These are phyloP conservation scores for Pseudocercospora musae DNA, from an alignment of 2,329 filamentous ascomycete species.

Conservation along the genomic window DNA sequence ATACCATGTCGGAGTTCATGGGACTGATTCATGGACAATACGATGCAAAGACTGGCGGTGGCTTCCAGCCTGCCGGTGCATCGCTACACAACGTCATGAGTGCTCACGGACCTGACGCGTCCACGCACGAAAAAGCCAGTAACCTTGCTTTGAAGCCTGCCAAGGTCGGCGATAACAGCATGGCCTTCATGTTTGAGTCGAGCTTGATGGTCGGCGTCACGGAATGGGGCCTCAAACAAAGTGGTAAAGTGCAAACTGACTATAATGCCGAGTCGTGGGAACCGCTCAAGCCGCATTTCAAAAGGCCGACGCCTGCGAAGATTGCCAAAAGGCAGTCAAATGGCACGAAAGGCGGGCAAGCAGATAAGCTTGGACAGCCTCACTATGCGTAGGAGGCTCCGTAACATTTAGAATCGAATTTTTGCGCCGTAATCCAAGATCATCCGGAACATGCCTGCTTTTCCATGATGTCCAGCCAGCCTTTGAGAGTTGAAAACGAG, in stretches of 20 bases:
- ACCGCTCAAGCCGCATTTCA: constrained; percentile 47
- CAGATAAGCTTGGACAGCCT: constrained; percentile 16
- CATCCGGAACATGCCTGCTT: neutral
- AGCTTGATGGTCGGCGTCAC: constrained; percentile 69
- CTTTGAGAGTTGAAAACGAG: neutral
- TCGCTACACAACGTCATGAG: constrained; percentile 49
- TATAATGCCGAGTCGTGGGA: constrained; percentile 84
- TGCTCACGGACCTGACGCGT: constrained; percentile 55
- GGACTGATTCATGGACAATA: constrained; percentile 58
- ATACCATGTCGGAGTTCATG: constrained; percentile 66
- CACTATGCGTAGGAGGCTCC: constrained; percentile 15
- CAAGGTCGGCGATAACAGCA: constrained; percentile 59
- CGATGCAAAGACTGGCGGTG: constrained; percentile 55
- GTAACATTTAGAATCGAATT: neutral
- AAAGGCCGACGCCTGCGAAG: constrained; percentile 22
- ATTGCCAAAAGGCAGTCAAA: constrained; percentile 13
- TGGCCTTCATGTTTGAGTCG: constrained; percentile 69
- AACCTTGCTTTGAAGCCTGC: constrained; percentile 54
- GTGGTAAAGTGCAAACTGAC: constrained; percentile 65
- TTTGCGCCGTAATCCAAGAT: neutral
- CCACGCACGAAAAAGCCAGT: constrained; percentile 56
- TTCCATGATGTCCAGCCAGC: neutral
- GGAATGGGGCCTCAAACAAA: constrained; percentile 68
- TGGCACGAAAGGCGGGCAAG: constrained; percentile 7
- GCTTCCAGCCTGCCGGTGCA: constrained; percentile 59